Percentiles rank a stretch among this genome's conserved stretches.
Evolutionary conservation across 2,329 filamentous ascomycete species (phyloP).

Genomic region (Exophiala bonariae): DNA sequence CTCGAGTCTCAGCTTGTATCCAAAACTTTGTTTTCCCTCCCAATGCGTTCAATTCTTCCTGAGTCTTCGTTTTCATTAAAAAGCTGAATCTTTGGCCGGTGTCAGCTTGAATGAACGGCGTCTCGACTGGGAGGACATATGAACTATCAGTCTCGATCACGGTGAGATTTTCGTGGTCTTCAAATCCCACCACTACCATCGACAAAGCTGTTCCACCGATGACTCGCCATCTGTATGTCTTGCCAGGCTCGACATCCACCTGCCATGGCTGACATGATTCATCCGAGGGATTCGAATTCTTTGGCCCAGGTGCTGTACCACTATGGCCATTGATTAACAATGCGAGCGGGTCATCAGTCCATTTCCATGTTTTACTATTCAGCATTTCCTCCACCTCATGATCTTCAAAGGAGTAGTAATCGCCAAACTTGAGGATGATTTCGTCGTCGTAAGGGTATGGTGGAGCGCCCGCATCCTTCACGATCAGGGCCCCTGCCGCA

Average conservation of each 20-base stretch:
- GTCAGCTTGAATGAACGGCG: conserved; percentile 55
- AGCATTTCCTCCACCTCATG: conserved; percentile 53
- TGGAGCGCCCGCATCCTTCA: conserved; percentile 49
- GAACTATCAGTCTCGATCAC: conserved; percentile 62
- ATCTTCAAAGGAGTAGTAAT: conserved; percentile 60
- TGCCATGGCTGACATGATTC: conserved; percentile 43
- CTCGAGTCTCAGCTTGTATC: conserved; percentile 37
- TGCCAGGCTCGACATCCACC: conserved; percentile 61
- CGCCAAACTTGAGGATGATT: conserved; percentile 54
- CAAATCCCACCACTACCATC: conserved; percentile 55
- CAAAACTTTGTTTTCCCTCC: conserved; percentile 49
- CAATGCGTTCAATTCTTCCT: conserved; percentile 25
- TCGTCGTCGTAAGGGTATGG: conserved; percentile 67
- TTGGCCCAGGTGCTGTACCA: conserved; percentile 41
- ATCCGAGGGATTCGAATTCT: conserved; percentile 30
- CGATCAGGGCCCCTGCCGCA: conserved; percentile 58
- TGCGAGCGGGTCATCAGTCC: conserved; percentile 60
- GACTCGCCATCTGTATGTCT: conserved; percentile 63
- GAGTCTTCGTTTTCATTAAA: conserved; percentile 54
- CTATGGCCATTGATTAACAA: conserved; percentile 60
- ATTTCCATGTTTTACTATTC: conserved; percentile 50
- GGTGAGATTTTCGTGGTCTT: conserved; percentile 55
- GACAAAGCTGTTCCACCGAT: conserved; percentile 61
- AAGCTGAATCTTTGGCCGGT: conserved; percentile 62
- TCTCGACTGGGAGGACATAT: conserved; percentile 31